Conservation (phyloP, 1,139 yeast species). For the Williopsis jadinii region DNA sequence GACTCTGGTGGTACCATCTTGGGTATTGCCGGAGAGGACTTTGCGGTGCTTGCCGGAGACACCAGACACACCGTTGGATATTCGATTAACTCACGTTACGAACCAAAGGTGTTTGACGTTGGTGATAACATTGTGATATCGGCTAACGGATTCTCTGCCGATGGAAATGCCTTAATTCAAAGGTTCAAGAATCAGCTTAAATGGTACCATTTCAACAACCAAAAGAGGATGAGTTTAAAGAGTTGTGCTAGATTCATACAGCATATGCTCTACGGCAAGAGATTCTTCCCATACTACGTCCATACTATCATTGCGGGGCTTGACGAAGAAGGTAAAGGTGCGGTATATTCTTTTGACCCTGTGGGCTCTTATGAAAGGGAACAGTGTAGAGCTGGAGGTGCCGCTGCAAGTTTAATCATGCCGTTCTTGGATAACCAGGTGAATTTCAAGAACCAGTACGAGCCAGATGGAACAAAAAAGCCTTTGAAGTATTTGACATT, state of each 20-base stretch:
- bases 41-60: slow-evolving; percentile 95
- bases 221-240: slow-evolving; percentile 57
- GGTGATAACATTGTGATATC: slow-evolving; percentile 86
- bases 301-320: slow-evolving; percentile 92
- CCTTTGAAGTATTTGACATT: slow-evolving; percentile 57
- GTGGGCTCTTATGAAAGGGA: slow-evolving; percentile 97
- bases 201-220: slow-evolving; percentile 92
- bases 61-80: slow-evolving; percentile 95
- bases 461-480: slow-evolving; percentile 65
- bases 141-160: slow-evolving; percentile 96
- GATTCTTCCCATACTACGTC: slow-evolving; percentile 95
- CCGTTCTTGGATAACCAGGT: slow-evolving; percentile 98
- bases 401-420: slow-evolving; percentile 93
- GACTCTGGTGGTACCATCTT: slow-evolving; percentile 97
- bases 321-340: slow-evolving; percentile 92
- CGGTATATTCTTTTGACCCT: slow-evolving; percentile 94
- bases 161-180: slow-evolving; percentile 78
- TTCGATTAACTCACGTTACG: slow-evolving; percentile 87
- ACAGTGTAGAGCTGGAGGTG: slow-evolving; percentile 97
- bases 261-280: slow-evolving; percentile 83
- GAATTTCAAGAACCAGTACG: slow-evolving; percentile 84
- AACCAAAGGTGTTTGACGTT: slow-evolving; percentile 82
- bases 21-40: slow-evolving; percentile 97
- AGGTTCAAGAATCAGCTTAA: slow-evolving; percentile 71
- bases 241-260: slow-evolving; percentile 91